These are phyloP conservation scores for Jamesozyma spencerorum DNA, from an alignment of 805 yeast genomes.

Conservation along the genomic window DNA sequence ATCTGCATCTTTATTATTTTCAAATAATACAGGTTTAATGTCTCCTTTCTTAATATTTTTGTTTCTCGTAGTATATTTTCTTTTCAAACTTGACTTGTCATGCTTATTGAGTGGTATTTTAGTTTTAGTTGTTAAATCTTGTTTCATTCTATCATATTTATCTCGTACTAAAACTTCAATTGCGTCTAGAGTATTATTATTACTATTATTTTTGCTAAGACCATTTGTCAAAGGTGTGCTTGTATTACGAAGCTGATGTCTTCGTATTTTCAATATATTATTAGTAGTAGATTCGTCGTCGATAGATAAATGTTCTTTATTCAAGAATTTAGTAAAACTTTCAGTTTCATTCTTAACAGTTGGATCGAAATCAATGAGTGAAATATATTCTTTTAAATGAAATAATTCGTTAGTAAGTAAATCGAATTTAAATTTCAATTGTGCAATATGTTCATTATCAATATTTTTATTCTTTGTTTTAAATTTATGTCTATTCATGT, in stretches of 20 bases:
- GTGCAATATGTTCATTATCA: conserved; percentile 31
- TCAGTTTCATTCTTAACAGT: conserved; percentile 28
- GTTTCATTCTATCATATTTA: not conserved
- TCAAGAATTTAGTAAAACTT: conserved; percentile 29
- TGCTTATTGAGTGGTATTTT: too few species aligned
- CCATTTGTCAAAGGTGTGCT: not conserved
- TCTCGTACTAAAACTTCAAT: conserved; percentile 2
- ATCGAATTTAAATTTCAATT: conserved; percentile 39
- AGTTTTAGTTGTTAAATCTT: not conserved
- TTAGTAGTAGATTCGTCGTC: conserved; percentile 1
- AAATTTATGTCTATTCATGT: conserved; percentile 4
- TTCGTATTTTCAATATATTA: not conserved
- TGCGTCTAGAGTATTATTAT: not conserved
- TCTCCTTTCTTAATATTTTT: not conserved
- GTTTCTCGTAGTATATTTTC: not conserved
- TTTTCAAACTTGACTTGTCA: not conserved
- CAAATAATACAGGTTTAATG: not conserved
- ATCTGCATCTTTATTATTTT: not conserved
- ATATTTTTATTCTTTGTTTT: not conserved
- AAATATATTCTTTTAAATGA: conserved; percentile 52
- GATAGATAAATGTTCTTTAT: conserved; percentile 15
- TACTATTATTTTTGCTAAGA: not conserved
- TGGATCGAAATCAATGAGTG: conserved; percentile 57
- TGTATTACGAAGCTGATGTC: conserved; percentile 4
- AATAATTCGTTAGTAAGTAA: conserved; percentile 50